Conservation (phyloP, 1,284 basidiomycete genomes). For the Peniophora sp. region DNA sequence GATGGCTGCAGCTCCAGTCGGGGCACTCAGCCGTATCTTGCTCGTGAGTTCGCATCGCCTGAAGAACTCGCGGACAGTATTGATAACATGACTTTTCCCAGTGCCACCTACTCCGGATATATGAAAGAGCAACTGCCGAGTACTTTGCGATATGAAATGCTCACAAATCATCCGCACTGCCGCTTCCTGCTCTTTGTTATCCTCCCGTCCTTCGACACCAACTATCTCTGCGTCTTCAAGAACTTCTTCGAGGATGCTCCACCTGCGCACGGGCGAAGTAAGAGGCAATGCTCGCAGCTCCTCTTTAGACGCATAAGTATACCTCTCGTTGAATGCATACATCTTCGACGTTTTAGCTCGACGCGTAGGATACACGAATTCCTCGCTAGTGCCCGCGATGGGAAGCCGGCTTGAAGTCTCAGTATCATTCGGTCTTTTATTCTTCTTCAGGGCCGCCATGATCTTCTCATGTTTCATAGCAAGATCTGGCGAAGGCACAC, state of each 20-base stretch:
- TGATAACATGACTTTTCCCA: constrained; percentile 12
- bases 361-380: no score
- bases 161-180: constrained; percentile 2
- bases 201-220: not conserved
- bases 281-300: not conserved
- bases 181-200: constrained; percentile 3
- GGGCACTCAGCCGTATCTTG: constrained; percentile 4
- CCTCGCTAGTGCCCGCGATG: no score
- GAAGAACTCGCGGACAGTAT: constrained; percentile 6
- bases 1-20: constrained; percentile 7
- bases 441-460: no score
- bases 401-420: no score
- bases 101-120: constrained; percentile 12
- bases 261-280: not conserved
- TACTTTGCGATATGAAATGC: not conserved
- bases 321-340: no score
- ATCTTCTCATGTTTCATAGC: no score
- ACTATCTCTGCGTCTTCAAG: not conserved
- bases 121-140: constrained; percentile 8
- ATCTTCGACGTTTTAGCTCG: no score
- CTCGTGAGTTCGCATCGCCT: not conserved
- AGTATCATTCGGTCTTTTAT: no score
- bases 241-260: not conserved
- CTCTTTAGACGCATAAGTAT: no score
- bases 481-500: no score